A percentile compares a stretch with the other conserved stretches of the same genome.
Conservation (phyloP, 2,329 filamentous ascomycete genomes). For the Cladosporium sp. region DNA sequence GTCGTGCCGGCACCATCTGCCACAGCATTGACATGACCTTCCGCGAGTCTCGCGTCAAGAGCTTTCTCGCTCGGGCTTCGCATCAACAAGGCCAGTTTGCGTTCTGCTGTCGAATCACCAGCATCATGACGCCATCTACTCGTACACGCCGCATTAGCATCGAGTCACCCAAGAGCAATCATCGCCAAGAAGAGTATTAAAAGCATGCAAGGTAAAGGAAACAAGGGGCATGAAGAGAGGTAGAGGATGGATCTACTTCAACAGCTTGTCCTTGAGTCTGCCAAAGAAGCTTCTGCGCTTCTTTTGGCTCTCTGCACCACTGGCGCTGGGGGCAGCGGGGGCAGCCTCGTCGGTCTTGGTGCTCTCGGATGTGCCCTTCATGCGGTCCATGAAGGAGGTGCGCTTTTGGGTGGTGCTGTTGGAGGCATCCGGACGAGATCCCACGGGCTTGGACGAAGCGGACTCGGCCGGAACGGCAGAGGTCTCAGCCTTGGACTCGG, state of each 20-base stretch:
- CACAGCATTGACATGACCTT: neutral
- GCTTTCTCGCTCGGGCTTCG: neutral
- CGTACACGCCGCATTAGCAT: constrained; percentile 19
- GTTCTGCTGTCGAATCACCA: neutral
- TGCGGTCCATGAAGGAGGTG: constrained; percentile 31
- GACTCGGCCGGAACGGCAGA: constrained; percentile 30
- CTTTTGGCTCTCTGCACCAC: constrained; percentile 43
- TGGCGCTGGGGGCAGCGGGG: constrained; percentile 23
- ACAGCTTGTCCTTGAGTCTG: constrained; percentile 53
- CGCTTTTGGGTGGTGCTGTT: constrained; percentile 35
- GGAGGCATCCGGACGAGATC: constrained; percentile 28
- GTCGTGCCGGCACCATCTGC: neutral
- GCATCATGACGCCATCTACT: constrained; percentile 3
- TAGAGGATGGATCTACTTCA: constrained; percentile 13
- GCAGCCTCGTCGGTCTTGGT: constrained; percentile 32
- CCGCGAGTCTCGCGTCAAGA: neutral
- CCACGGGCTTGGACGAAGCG: constrained; percentile 32
- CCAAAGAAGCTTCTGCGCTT: constrained; percentile 53
- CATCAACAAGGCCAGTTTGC: neutral
- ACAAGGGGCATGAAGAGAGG: constrained; percentile 7
- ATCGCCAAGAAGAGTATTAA: constrained; percentile 3
- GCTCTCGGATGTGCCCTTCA: constrained; percentile 45
- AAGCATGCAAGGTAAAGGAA: constrained; percentile 5
- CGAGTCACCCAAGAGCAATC: neutral
- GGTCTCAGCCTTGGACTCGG: constrained; percentile 28